Evolutionary conservation across 345 rosid genomes (phyloP), one percentile per base, ranked within the genome.

Genomic region (Excoecaria cochinchinensis): DNA sequence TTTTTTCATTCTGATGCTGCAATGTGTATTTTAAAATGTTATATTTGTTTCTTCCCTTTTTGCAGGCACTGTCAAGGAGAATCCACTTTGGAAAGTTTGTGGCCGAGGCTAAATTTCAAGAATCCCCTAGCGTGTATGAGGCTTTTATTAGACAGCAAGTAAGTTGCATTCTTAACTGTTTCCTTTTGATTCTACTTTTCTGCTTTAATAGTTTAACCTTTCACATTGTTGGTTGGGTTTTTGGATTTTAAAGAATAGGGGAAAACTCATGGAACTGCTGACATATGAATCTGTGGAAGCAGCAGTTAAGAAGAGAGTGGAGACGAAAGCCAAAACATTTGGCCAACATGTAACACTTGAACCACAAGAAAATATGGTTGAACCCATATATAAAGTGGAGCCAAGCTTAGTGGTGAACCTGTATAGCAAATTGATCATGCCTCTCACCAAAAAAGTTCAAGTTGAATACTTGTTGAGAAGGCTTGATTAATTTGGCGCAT

Each of bases 21-120:
- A 3, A 19, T 55, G 48, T n/a, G 16, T 55, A 57, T 69, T 6
- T 31, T 1, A 31, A 69, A 53, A 9, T 4, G 1, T 25, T 19
- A 2, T 19, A 12, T 70, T 39, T 38, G n/a, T 55, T 70, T 21
- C 38, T 70, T 9, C 38, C 36, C 3, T 16, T 19, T 3, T 11
- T 36, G 67, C 85, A 92, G 97, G 88, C 90, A 62, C 83, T 92
- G 63, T 94, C 97, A 25, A 92, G 87, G 84, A 87, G 97, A 83
- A 92, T 92, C 42, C 98, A 91, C 80, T 89, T 90, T 25, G 97
- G 97, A 57, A 94, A 92, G 82, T 90, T 83, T 75, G 97, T 90
- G 0, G 97, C 97, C 3, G 97, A 92, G 73, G 93, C 93, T 64
- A 94, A 90, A 78, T 92, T 86, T 73, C 90, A 42, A 73, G 96